phyloP scores from a whole-genome alignment of 2,329 filamentous ascomycete species.

The Penicillium sp. region DNA sequence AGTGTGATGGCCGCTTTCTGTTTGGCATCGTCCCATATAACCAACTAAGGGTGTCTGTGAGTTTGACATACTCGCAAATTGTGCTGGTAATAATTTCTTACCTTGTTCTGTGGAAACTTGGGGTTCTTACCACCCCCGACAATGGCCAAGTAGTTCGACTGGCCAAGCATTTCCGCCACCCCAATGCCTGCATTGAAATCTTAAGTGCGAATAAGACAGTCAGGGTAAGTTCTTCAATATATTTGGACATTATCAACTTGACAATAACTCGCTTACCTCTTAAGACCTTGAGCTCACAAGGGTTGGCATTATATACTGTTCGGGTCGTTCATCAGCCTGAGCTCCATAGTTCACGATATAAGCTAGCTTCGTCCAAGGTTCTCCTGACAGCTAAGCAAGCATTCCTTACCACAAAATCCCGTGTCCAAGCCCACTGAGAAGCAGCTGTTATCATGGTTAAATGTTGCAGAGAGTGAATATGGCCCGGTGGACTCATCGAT shows the following conservation, averaged over 20 bases:
- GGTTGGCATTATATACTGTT: constrained; percentile 64
- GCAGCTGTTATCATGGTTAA: constrained; percentile 75
- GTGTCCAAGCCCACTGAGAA: constrained; percentile 81
- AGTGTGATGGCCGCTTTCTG: constrained; percentile 66
- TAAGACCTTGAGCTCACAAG: constrained; percentile 59
- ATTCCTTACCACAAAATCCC: constrained; percentile 66
- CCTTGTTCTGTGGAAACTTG: constrained; percentile 81
- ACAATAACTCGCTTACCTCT: constrained; percentile 39
- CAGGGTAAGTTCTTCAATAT: neutral
- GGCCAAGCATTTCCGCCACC: constrained; percentile 75
- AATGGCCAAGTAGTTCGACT: constrained; percentile 76
- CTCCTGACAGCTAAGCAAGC: neutral
- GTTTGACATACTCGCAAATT: neutral
- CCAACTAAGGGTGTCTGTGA: constrained; percentile 39
- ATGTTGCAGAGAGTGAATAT: constrained; percentile 70
- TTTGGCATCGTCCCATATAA: constrained; percentile 85
- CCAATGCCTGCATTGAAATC: constrained; percentile 76
- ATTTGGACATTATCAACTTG: neutral
- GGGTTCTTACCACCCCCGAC: constrained; percentile 80
- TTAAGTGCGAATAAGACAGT: constrained; percentile 25
- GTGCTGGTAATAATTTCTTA: constrained; percentile 24
- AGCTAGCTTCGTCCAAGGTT: neutral
- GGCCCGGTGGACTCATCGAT: constrained; percentile 69
- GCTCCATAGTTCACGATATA: constrained; percentile 2
- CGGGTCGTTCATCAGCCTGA: constrained; percentile 13